A percentile compares a stretch with the other conserved stretches of the same genome.
phyloP scores from a whole-genome alignment of 441 rosid genomes.

The Brassica hybrid region DNA sequence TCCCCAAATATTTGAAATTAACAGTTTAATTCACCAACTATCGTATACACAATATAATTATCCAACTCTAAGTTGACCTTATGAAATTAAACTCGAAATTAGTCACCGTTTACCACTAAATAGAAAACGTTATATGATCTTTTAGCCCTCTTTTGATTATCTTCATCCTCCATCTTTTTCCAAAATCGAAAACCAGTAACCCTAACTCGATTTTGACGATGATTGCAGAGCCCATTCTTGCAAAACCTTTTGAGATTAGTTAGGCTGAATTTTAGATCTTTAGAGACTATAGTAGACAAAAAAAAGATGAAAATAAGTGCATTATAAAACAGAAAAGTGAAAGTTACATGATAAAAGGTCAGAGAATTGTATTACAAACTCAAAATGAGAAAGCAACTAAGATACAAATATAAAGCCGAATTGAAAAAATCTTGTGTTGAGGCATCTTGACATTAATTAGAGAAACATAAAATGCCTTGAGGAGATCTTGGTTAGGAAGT shows the following conservation, averaged over 20 bases:
- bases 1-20: too few relatives aligned
- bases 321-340: too few relatives aligned
- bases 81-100: too few relatives aligned
- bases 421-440: background rate
- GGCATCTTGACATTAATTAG: background rate
- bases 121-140: background rate
- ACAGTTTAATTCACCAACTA: too few relatives aligned
- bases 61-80: too few relatives aligned
- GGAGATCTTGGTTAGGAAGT: background rate
- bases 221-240: background rate
- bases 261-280: background rate
- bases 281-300: background rate
- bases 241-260: background rate
- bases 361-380: background rate
- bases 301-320: background rate
- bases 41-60: too few relatives aligned
- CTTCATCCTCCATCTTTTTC: background rate
- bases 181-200: background rate
- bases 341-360: background rate
- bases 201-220: background rate
- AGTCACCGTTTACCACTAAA: conserved; percentile 45
- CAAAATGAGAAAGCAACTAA: background rate
- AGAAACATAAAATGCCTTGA: background rate
- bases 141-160: background rate
- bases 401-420: background rate